These are phyloP conservation scores for Jasminum sambac DNA, from an alignment of 257 asterid species.

Conservation along the genomic window DNA sequence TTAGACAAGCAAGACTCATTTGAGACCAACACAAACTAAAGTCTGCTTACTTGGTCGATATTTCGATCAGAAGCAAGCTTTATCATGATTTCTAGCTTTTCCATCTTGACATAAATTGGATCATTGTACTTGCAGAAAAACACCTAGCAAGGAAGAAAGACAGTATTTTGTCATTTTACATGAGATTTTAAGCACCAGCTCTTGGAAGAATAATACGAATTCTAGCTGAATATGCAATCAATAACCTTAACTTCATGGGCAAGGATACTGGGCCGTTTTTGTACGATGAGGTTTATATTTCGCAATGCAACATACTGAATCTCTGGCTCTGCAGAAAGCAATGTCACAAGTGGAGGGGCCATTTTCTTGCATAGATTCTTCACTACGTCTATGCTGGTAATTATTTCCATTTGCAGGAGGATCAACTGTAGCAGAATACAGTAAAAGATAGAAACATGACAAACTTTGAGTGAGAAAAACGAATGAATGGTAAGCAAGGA, in stretches of 20 bases:
- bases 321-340: slow-evolving; percentile 97
- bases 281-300: slow-evolving; percentile 95
- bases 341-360: slow-evolving; percentile 99
- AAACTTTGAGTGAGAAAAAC: slow-evolving; percentile 6
- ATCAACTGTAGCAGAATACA: slow-evolving; percentile 68
- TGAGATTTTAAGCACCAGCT: slow-evolving; percentile 14
- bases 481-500: neutral
- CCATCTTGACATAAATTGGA: slow-evolving; percentile 99
- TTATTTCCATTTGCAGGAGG: slow-evolving; percentile 98
- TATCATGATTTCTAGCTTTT: slow-evolving; percentile 96
- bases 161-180: slow-evolving; percentile 23
- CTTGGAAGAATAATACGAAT: slow-evolving; percentile 9
- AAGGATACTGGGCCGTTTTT: slow-evolving; percentile 93
- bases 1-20: slow-evolving; percentile 20
- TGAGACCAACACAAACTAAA: slow-evolving; percentile 14
- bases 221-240: slow-evolving; percentile 14
- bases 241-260: slow-evolving; percentile 95
- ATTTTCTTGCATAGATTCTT: slow-evolving; percentile 98
- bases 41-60: slow-evolving; percentile 78
- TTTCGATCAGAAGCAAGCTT: slow-evolving; percentile 98
- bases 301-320: slow-evolving; percentile 93
- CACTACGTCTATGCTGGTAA: slow-evolving; percentile 94
- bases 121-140: slow-evolving; percentile 99
- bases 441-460: slow-evolving; percentile 8
- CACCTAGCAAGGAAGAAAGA: slow-evolving; percentile 47